Base-by-base conservation (phyloP, 441 rosid species). In the Flueggea neowawraea region DNA sequence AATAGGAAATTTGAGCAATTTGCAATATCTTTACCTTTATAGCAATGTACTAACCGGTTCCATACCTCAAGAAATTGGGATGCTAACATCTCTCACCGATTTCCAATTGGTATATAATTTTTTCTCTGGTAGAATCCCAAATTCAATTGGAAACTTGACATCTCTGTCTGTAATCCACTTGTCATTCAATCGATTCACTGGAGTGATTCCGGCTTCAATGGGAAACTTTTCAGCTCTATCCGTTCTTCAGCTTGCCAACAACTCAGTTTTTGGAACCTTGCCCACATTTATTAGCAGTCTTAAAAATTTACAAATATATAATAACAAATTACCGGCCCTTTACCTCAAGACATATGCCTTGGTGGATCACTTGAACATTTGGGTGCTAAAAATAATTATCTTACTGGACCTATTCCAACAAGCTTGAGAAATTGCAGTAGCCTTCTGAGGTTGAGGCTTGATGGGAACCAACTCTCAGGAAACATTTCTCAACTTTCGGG, bases 121-220 rank as follows among this genome's bases (percentile, higher is more conserved):
- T 6, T 44, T 69, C 10, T 32, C 32, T 1, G 62, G 73, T 6
- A 12, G 65, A 28, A 58, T 70, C 31, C 73, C 69, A 28, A 31
- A 31, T 17, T 54, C 48, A 45, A 36, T 70, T 11, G 60, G 65
- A 6, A 48, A 10, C 5, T 14, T 70, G 65, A 49, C 6, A 58
- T 54, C 61, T 5, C 17, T 60, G 3, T 12, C 2, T 3, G 12
- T 9, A 1, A 0, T 58, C 5, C 45, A 0, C 31, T 43, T 54
- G 31, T 17, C 45, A 1, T 1, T 1, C 10, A 43, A 43, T 43
- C 45, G 3, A 10, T 33, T 54, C 57, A 54, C 57, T 22, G 57
- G 57, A 14, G 22, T 33, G 5, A 22, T 54, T 33, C 57, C 57
- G 12, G 2, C 57, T 16, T 54, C 57, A 7, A 54, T 54, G 12